Percentiles rank a stretch among this genome's conserved stretches.
Conservation (phyloP, 768 basidiomycete genomes). For the Trametes cinnabarina region DNA sequence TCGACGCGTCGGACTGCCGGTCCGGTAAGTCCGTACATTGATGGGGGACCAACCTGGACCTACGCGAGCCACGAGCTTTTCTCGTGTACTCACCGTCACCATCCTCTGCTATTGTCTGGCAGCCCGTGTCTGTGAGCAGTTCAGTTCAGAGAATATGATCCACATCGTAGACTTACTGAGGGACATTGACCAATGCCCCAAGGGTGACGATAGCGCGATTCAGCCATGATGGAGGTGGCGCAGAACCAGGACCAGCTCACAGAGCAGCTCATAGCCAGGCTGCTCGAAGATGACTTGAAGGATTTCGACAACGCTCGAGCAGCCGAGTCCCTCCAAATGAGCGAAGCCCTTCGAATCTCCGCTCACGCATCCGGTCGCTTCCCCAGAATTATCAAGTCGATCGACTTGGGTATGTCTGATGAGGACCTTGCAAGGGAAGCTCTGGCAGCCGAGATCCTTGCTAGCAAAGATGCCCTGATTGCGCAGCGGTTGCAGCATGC, state of each 20-base stretch:
- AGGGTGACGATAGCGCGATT: too few species aligned
- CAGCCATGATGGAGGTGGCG: constrained; percentile 2
- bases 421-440: constrained; percentile 33
- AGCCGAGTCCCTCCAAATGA: constrained; percentile 36
- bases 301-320: constrained; percentile 25
- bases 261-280: constrained; percentile 35
- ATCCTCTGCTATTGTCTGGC: neutral
- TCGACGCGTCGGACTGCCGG: neutral
- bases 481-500: constrained; percentile 34
- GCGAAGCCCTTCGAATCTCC: constrained; percentile 30
- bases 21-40: constrained; percentile 1
- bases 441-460: constrained; percentile 28
- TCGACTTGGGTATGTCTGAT: neutral
- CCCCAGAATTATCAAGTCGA: constrained; percentile 10
- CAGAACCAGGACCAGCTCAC: constrained; percentile 27
- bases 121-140: too few species aligned
- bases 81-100: neutral
- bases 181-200: too few species aligned
- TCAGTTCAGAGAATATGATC: too few species aligned
- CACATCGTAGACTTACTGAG: too few species aligned
- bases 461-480: constrained; percentile 32
- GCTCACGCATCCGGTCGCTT: constrained; percentile 28
- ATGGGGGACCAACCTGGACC: constrained; percentile 9
- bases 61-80: neutral
- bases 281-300: constrained; percentile 34